Base-by-base conservation (phyloP, 1,284 basidiomycete species). In the Boletus mariae region DNA sequence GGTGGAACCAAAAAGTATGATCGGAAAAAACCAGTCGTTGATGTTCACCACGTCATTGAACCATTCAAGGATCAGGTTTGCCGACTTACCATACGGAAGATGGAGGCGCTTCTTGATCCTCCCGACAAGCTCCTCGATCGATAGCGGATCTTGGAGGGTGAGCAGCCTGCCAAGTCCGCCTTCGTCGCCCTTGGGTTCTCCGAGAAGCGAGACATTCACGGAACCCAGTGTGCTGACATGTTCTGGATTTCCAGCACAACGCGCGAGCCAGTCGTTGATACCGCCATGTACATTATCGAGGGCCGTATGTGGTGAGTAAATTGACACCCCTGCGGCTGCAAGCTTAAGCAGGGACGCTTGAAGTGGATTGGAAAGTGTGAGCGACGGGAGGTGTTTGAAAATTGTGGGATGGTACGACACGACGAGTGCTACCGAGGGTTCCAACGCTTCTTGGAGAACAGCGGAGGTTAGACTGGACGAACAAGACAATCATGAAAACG, bases 371-470 rank as follows among this genome's bases (percentile, higher is more conserved):
- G 79, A 67, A 47, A 94, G 78, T 0, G 91, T 96, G 54, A 98
- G 57, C 26, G 90, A 83, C 50, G 88, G 80, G 55, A 96, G 76
- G 3, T 84, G 86, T 35, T 80, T 80, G 77, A 98, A 98, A 62
- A 98, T 92, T 35, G 92, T 83, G 4, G 93, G 90, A 68, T 96
- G 94, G 73, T 98, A 98, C 15, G 92, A 78, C 26, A 98, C 77
- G 50, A 96, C 85, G 52, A 82, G 80, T 47, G 82, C 82, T 41
- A 79, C 80, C 40, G 80, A 76, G 2, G 80, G 76, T 2, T 76
- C 66, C 13, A 93, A 72, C 0, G 91, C 88, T 75, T 94, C 92
- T 46, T 82, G 76, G 50, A 85, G 77, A 23, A 96, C 92, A 12
- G 83, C 77, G 1, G 88, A 76, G 0, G 92, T 95, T 23, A 95